These are phyloP conservation scores for Ogataea dorogensis DNA, from an alignment of 805 yeast species.

Conservation along the genomic window DNA sequence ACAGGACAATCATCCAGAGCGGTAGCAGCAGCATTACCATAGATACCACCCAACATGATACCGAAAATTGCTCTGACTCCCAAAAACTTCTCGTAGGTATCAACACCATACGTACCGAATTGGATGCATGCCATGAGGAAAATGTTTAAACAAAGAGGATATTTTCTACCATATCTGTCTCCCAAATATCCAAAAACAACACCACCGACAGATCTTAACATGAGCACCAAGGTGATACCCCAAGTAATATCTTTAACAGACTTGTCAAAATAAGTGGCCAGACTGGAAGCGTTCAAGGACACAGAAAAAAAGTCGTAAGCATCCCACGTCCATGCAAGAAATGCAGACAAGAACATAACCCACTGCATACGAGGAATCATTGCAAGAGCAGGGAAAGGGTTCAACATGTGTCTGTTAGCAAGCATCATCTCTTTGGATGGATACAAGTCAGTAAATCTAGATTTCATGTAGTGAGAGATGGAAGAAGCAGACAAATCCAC, in stretches of 20 bases:
- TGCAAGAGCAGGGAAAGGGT: constrained; percentile 61
- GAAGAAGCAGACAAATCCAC: constrained; percentile 14
- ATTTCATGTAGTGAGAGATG: constrained; percentile 37
- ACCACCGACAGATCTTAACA: constrained; percentile 69
- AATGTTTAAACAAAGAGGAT: constrained; percentile 52
- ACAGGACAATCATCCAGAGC: constrained; percentile 54
- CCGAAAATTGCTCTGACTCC: constrained; percentile 66
- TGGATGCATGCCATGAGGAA: constrained; percentile 49
- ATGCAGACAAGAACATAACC: constrained; percentile 54
- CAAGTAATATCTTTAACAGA: constrained; percentile 54
- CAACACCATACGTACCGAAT: constrained; percentile 62
- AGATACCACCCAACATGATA: constrained; percentile 56
- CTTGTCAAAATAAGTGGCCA: constrained; percentile 46
- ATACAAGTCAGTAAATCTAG: constrained; percentile 50
- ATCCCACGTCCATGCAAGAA: constrained; percentile 63
- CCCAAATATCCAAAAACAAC: constrained; percentile 57
- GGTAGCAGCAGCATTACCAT: constrained; percentile 53
- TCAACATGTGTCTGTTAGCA: constrained; percentile 43
- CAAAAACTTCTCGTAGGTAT: constrained; percentile 54
- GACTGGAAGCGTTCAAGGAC: constrained; percentile 46
- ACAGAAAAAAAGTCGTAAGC: constrained; percentile 63
- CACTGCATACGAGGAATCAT: constrained; percentile 52
- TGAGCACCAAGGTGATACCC: constrained; percentile 66
- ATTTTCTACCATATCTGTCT: constrained; percentile 60
- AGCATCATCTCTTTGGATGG: constrained; percentile 42